Conservation (phyloP, 1,139 yeast genomes). For the Taphrina communis region DNA sequence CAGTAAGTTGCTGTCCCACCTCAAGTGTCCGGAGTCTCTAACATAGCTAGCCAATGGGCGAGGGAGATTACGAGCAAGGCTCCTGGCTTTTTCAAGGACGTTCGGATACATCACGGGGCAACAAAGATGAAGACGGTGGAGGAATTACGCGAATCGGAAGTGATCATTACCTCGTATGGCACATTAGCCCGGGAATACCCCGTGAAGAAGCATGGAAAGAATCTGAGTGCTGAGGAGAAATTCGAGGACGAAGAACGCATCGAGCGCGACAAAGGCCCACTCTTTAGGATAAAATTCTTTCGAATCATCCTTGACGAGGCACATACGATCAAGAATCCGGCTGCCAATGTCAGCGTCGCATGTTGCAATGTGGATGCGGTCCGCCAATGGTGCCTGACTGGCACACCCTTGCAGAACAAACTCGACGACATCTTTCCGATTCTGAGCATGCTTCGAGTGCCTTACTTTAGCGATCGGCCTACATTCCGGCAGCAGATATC, state of each 20-base stretch:
- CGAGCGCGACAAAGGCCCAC: constrained; percentile 30
- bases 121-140: constrained; percentile 21
- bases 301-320: constrained; percentile 96
- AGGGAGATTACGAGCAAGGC: constrained; percentile 28
- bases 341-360: constrained; percentile 90
- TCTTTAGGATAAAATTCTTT: constrained; percentile 58
- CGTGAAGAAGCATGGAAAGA: constrained; percentile 22
- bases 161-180: constrained; percentile 32
- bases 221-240: constrained; percentile 14
- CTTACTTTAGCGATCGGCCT: constrained; percentile 18
- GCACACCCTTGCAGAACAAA: constrained; percentile 94
- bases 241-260: constrained; percentile 23
- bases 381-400: constrained; percentile 88
- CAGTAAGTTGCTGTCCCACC: constrained; percentile 6
- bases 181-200: constrained; percentile 33
- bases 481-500: constrained; percentile 53
- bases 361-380: constrained; percentile 73
- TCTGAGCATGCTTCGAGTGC: constrained; percentile 56
- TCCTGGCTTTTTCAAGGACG: constrained; percentile 19
- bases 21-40: not conserved
- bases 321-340: constrained; percentile 93
- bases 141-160: constrained; percentile 15
- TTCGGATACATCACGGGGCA: constrained; percentile 27
- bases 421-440: constrained; percentile 95
- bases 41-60: constrained; percentile 25